These are phyloP conservation scores for Punctularia strigosozonata DNA, from an alignment of 768 basidiomycete genomes.

Conservation along the genomic window DNA sequence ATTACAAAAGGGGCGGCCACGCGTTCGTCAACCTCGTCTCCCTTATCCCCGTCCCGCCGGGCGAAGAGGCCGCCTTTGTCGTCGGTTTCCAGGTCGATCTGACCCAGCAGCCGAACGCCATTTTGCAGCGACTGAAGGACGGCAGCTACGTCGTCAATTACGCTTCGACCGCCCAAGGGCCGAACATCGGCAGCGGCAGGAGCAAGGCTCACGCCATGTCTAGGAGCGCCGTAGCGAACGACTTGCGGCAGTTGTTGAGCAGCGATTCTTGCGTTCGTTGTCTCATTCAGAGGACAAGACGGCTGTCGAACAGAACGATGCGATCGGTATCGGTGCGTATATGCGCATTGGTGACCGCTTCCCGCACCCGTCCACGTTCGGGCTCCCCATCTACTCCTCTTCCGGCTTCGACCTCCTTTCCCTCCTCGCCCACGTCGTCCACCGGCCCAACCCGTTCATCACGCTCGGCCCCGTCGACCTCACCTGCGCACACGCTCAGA, in stretches of 20 bases:
- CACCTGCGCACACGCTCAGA: too few relatives aligned
- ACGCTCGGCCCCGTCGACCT: constrained; percentile 86
- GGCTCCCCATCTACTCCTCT: constrained; percentile 68
- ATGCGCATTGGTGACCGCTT: constrained; percentile 2
- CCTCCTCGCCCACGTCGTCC: constrained; percentile 66
- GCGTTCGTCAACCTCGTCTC: constrained; percentile 91
- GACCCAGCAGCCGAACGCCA: constrained; percentile 73
- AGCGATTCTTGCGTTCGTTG: too few relatives aligned
- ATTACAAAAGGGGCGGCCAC: constrained; percentile 75
- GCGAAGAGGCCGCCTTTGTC: constrained; percentile 67
- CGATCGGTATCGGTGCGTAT: too few relatives aligned
- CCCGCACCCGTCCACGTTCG: constrained; percentile 13
- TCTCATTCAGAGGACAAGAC: too few relatives aligned
- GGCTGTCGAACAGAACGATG: too few relatives aligned
- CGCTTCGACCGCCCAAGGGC: constrained; percentile 11
- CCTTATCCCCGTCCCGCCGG: constrained; percentile 62
- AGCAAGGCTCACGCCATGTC: too few relatives aligned
- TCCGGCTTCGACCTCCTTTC: constrained; percentile 88
- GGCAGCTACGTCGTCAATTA: constrained; percentile 71
- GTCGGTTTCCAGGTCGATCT: constrained; percentile 97
- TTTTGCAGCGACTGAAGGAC: constrained; percentile 66
- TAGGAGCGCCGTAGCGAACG: constrained; percentile 36
- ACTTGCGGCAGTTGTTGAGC: constrained; percentile 35
- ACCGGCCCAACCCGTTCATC: constrained; percentile 62
- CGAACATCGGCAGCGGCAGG: too few relatives aligned